phyloP scores from a whole-genome alignment of 2,329 filamentous ascomycete species.

The Madurella fahalii region DNA sequence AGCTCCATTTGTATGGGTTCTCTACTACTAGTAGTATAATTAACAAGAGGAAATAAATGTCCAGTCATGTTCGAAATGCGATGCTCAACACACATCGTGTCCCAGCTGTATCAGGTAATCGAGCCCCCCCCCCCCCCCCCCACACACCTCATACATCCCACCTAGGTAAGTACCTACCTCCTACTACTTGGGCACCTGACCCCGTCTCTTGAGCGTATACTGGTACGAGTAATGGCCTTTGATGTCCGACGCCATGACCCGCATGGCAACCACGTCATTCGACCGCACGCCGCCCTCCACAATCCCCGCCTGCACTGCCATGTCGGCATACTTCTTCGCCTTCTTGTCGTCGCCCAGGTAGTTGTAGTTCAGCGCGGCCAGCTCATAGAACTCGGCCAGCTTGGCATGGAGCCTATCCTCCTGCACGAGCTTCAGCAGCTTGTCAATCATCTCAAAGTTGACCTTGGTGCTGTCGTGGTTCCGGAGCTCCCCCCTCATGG shows the following conservation, averaged over 20 bases:
- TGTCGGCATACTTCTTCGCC: conserved; percentile 33
- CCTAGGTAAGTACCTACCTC: not conserved
- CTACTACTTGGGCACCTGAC: not conserved
- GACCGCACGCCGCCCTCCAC: conserved; percentile 36
- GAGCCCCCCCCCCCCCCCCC: no score
- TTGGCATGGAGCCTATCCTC: conserved; percentile 36
- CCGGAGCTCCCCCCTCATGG: conserved; percentile 28
- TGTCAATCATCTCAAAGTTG: conserved; percentile 30
- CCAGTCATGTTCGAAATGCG: no score
- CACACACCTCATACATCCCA: not conserved
- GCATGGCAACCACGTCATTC: conserved; percentile 34
- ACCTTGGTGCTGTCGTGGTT: conserved; percentile 26
- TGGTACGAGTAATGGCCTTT: conserved; percentile 31
- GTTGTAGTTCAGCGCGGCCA: conserved; percentile 39
- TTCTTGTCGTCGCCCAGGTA: conserved; percentile 31
- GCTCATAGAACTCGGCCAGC: conserved; percentile 37
- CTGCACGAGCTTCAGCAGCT: conserved; percentile 32
- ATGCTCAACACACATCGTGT: no score
- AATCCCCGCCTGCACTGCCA: conserved; percentile 34
- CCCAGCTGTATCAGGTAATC: not conserved
- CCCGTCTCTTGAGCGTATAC: conserved; percentile 22
- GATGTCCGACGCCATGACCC: conserved; percentile 32
- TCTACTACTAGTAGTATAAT: no score
- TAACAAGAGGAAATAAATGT: no score
- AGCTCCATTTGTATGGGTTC: no score